A percentile compares a stretch with the other conserved stretches of the same genome.
Evolutionary conservation across 1,284 basidiomycete genomes (phyloP).

Genomic region (Naganishia albida): DNA sequence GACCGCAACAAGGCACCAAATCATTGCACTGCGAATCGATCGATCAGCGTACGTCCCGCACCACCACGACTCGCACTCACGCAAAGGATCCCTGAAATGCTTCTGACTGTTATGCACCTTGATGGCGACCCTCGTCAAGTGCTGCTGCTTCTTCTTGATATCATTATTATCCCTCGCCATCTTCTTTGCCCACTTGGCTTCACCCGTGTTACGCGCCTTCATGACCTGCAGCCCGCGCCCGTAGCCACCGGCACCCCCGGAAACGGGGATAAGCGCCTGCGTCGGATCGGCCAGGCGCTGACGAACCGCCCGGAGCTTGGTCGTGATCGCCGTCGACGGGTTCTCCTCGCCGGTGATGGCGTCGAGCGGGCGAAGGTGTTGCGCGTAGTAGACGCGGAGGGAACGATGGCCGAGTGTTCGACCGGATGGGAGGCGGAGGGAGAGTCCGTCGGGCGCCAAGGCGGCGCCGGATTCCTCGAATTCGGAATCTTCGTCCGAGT

Average conservation of each 20-base stretch:
- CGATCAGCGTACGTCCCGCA: not conserved
- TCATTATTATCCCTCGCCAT: slow-evolving; percentile 86
- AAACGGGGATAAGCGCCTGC: slow-evolving; percentile 75
- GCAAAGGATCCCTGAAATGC: slow-evolving; percentile 65
- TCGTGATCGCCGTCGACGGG: slow-evolving; percentile 41
- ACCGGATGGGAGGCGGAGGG: slow-evolving; percentile 93
- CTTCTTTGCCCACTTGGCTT: slow-evolving; percentile 87
- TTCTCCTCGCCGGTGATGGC: slow-evolving; percentile 40
- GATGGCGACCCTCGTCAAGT: slow-evolving; percentile 70
- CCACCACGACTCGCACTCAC: slow-evolving; percentile 37
- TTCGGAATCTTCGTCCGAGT: slow-evolving; percentile 48
- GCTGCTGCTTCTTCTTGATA: slow-evolving; percentile 72
- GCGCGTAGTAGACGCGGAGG: slow-evolving; percentile 83
- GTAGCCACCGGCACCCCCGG: slow-evolving; percentile 80
- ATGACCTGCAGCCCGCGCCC: slow-evolving; percentile 77
- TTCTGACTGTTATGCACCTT: slow-evolving; percentile 78
- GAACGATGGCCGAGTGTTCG: slow-evolving; percentile 87
- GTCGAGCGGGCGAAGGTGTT: slow-evolving; percentile 62
- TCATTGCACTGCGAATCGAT: too few relatives aligned
- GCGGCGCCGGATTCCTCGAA: slow-evolving; percentile 37
- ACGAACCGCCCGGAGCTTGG: slow-evolving; percentile 66
- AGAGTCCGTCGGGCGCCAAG: slow-evolving; percentile 62
- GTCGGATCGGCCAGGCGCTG: slow-evolving; percentile 75
- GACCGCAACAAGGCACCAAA: too few relatives aligned
- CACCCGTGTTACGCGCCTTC: slow-evolving; percentile 89